Base-by-base conservation (phyloP, 2,329 filamentous ascomycete genomes). In the Metarhizium anisopliae region DNA sequence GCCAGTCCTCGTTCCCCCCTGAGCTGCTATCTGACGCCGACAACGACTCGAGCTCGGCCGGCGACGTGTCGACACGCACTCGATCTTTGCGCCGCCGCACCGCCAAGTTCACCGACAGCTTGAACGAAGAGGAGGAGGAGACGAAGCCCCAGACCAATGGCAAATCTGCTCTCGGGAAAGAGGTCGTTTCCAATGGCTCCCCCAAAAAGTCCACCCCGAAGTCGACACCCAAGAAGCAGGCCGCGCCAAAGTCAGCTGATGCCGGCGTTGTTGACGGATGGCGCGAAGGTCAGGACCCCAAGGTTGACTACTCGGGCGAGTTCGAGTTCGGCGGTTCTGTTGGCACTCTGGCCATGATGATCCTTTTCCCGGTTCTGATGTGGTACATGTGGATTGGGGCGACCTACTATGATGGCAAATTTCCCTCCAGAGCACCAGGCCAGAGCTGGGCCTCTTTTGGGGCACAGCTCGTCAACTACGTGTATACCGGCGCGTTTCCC, bases 371-470 rank as follows among this genome's bases (percentile, higher is more conserved):
- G n/a, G 59, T 86, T 42, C 81, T 99, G 64, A 97, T 97, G 93
- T 96, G 90, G 81, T 97, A 96, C 76, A 96, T 99, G 92, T 97
- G 92, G 92, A 86, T 95, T 71, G 94, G 94, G 52, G 89, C 93
- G 38, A 92, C 86, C 52, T 96, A 93, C 75, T 99, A 96, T 74
- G 77, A 90, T 68, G 93, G 93, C 63, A 85, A 88, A 60, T 78
- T 95, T 53, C 94, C 94, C 16, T 74, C 76, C 47, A 88, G 84
- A 1, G 74, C 74, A 2, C 69, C 81, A 47, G 87, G 81, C 47
- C 80, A 95, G 76, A 85, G 78, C 62, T 82, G 83, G 68, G 62
- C 67, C 13, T 85, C 93, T 18, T 97, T 96, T 68, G 77, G 81
- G 55, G 72, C 77, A 56, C 85, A 95, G 61, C 72, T 97, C 69